A percentile compares a stretch with the other conserved stretches of the same genome.
Evolutionary conservation across 768 basidiomycete genomes (phyloP).

Genomic region (Hericium alpestre): DNA sequence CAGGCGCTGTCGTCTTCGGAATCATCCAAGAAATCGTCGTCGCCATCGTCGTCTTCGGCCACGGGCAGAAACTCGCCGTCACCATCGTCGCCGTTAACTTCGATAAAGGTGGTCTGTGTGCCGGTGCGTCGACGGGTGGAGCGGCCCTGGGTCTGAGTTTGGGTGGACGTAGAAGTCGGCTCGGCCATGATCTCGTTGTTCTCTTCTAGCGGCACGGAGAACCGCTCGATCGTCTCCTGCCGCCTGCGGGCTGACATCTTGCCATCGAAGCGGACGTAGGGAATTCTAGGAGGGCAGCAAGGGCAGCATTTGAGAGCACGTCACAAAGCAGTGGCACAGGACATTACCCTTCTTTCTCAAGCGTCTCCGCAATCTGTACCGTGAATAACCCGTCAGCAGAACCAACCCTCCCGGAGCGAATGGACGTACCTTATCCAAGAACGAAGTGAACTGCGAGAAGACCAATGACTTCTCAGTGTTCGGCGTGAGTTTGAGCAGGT

Average conservation of each 20-base stretch:
- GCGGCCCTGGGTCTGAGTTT: slow-evolving; percentile 3
- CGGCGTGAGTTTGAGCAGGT: slow-evolving; percentile 61
- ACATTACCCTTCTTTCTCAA: slow-evolving; percentile 55
- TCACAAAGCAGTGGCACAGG: background rate
- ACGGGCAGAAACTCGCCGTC: slow-evolving; percentile 24
- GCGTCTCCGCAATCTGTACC: slow-evolving; percentile 52
- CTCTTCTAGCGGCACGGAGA: slow-evolving; percentile 53
- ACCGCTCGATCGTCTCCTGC: slow-evolving; percentile 65
- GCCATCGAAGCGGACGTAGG: slow-evolving; percentile 77
- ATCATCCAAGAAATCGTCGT: slow-evolving; percentile 3
- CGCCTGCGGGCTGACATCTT: slow-evolving; percentile 73
- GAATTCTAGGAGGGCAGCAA: slow-evolving; percentile 35
- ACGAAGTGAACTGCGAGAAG: slow-evolving; percentile 84
- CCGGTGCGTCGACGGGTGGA: slow-evolving; percentile 1
- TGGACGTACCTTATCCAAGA: slow-evolving; percentile 58
- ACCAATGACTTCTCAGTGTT: slow-evolving; percentile 70
- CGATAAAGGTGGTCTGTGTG: slow-evolving; percentile 1
- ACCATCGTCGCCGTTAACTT: slow-evolving; percentile 13
- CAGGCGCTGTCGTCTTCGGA: background rate
- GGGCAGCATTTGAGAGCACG: background rate
- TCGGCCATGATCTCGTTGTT: background rate
- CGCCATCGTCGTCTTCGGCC: slow-evolving; percentile 19
- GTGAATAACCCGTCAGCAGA: background rate
- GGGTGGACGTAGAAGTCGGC: slow-evolving; percentile 7
- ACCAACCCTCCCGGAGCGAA: background rate